These are phyloP conservation scores for Ophiostoma quercus DNA, from an alignment of 2,329 filamentous ascomycete genomes.

Conservation along the genomic window DNA sequence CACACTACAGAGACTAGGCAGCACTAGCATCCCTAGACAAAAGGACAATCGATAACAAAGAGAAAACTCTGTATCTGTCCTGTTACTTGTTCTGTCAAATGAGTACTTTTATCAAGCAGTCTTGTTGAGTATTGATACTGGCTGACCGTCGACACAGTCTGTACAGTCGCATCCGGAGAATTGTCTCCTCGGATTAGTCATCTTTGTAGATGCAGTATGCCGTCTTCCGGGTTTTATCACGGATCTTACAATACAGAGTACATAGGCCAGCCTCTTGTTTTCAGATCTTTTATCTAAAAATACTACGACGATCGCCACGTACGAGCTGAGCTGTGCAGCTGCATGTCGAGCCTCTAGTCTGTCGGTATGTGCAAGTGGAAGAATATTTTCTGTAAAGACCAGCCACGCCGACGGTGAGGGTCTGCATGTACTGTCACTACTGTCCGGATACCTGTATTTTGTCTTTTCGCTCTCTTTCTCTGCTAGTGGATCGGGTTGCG, in stretches of 20 bases:
- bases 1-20: not conserved
- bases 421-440: not conserved
- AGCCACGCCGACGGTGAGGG: not conserved
- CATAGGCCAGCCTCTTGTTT: not conserved
- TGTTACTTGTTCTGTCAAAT: no score
- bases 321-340: constrained; percentile 3
- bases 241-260: no score
- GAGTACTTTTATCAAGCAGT: no score
- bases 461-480: no score
- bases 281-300: not conserved
- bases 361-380: no score
- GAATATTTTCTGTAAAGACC: no score
- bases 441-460: no score
- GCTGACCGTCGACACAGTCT: no score
- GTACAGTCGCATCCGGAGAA: not conserved
- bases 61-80: no score
- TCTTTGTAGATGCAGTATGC: not conserved
- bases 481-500: constrained; percentile 11
- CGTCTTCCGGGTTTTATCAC: not conserved
- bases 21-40: not conserved
- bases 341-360: no score
- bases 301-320: not conserved
- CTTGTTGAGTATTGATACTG: no score
- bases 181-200: not conserved
- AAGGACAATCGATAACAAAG: not conserved